Conservation (phyloP, 139 green algal species). For the Yamagishiella unicocca region DNA sequence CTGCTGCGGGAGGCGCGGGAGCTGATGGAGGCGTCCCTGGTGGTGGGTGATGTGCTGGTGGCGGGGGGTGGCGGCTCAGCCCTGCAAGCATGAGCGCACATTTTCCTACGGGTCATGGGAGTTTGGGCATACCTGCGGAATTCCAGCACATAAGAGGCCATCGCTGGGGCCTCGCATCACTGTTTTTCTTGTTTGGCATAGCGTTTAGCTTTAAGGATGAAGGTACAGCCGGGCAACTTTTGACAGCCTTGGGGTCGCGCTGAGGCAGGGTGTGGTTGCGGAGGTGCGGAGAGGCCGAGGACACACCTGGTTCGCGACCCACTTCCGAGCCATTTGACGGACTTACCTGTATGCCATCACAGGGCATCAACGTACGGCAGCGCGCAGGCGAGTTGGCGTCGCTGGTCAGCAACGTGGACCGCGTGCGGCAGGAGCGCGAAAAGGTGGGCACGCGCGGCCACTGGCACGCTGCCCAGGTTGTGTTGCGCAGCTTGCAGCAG, state of each 20-base stretch:
- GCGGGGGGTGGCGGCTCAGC: no score
- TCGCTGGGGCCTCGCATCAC: no score
- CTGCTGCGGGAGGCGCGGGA: no score
- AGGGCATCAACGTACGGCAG: conserved; percentile 91
- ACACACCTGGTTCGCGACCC: background rate
- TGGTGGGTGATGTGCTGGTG: no score
- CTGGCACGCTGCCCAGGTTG: background rate
- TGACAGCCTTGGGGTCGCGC: no score
- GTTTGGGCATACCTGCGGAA: no score
- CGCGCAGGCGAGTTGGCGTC: conserved; percentile 80
- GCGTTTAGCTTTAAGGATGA: background rate
- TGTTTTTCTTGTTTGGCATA: background rate
- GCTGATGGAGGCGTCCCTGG: no score
- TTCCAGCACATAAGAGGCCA: no score
- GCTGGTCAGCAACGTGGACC: conserved; percentile 75
- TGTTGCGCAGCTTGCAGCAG: background rate
- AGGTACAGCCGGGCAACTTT: no score
- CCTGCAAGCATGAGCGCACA: no score
- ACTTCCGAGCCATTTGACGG: background rate
- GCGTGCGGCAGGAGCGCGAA: conserved; percentile 57
- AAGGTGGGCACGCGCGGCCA: background rate
- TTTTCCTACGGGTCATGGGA: no score
- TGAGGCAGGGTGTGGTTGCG: no score
- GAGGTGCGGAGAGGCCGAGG: background rate
- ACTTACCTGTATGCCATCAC: background rate